Evolutionary conservation across 768 basidiomycete species (phyloP), one percentile per base, ranked within the genome.

Genomic region (Auricularia cornea): DNA sequence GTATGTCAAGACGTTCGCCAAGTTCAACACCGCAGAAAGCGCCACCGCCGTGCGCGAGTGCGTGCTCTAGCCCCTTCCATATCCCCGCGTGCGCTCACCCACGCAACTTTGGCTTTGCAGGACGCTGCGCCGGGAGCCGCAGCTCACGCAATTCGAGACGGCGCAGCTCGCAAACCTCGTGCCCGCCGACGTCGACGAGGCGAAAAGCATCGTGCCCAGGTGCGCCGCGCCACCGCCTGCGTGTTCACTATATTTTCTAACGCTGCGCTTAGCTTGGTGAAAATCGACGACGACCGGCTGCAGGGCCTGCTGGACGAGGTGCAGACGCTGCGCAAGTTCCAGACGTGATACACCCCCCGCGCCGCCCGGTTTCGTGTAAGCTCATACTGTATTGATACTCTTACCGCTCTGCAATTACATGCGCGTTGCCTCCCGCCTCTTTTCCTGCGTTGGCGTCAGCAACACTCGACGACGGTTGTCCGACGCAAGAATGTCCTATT

Each of bases 91-190:
- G 8, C 35, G 35, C 10, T 38, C 35, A 14, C 35, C 10, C 35
- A 38, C 35, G n/a, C n/a, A n/a, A n/a, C n/a, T n/a, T n/a, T n/a
- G n/a, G n/a, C n/a, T n/a, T 38, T 38, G 10, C 66, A 93, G 92
- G 70, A 90, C 89, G 1, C 76, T 95, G 6, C 83, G 89, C 60
- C 80, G 91, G 67, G 91, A 94, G 69, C 83, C 87, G 0, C 85
- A 85, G 2, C 72, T 96, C 41, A 92, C 92, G 2, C 90, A 91
- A 69, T 95, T 94, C 68, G 94, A 96, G 78, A 90, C 90, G 3
- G 92, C 93, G 2, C 94, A 96, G 71, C 90, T 96, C 61, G 92
- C 92, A 18, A 96, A 96, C 69, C 74, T 96, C 62, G 93, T 91
- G 70, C 94, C 94, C 16, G 90, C 86, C 44, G 86, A 87, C 64